Evolutionary conservation across 2,329 filamentous ascomycete species (phyloP).

Genomic region (Knufia fluminis): DNA sequence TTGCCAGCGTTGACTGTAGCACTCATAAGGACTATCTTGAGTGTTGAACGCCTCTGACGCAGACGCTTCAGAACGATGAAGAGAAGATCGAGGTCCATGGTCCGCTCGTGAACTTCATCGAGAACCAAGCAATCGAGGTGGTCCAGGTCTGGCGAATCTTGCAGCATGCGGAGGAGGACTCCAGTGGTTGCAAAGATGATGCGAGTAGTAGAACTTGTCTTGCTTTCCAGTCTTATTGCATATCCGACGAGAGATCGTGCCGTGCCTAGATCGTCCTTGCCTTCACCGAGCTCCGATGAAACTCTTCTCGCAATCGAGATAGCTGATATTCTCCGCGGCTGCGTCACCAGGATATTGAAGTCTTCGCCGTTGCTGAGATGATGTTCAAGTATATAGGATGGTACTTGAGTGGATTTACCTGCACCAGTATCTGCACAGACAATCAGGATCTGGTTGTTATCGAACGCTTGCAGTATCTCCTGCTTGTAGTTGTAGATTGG

Average conservation of each 20-base stretch:
- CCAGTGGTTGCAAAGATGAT: slow-evolving; percentile 76
- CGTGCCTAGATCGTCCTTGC: slow-evolving; percentile 71
- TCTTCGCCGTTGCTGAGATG: slow-evolving; percentile 68
- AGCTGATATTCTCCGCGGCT: slow-evolving; percentile 89
- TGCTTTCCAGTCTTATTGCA: slow-evolving; percentile 85
- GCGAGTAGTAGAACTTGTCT: slow-evolving; percentile 69
- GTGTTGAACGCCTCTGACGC: slow-evolving; percentile 62
- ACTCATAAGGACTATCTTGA: slow-evolving; percentile 95
- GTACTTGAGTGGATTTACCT: slow-evolving; percentile 97
- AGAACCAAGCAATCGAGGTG: slow-evolving; percentile 90
- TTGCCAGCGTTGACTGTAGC: slow-evolving; percentile 88
- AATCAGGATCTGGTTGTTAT: slow-evolving; percentile 75
- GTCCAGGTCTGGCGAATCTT: slow-evolving; percentile 72
- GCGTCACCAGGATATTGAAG: slow-evolving; percentile 92
- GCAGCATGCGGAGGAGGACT: slow-evolving; percentile 97
- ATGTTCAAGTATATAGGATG: slow-evolving; percentile 83
- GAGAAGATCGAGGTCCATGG: slow-evolving; percentile 93
- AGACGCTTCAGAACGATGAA: slow-evolving; percentile 84
- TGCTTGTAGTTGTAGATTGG: slow-evolving; percentile 83
- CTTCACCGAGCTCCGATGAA: slow-evolving; percentile 87
- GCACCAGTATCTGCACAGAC: slow-evolving; percentile 94
- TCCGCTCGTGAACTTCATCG: slow-evolving; percentile 95
- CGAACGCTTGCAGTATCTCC: slow-evolving; percentile 67
- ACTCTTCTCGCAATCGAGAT: slow-evolving; percentile 89
- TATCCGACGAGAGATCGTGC: slow-evolving; percentile 80